Percentiles rank a stretch among this genome's conserved stretches.
Evolutionary conservation across 2,329 filamentous ascomycete genomes (phyloP).

Genomic region (Mollisia scopiformis): DNA sequence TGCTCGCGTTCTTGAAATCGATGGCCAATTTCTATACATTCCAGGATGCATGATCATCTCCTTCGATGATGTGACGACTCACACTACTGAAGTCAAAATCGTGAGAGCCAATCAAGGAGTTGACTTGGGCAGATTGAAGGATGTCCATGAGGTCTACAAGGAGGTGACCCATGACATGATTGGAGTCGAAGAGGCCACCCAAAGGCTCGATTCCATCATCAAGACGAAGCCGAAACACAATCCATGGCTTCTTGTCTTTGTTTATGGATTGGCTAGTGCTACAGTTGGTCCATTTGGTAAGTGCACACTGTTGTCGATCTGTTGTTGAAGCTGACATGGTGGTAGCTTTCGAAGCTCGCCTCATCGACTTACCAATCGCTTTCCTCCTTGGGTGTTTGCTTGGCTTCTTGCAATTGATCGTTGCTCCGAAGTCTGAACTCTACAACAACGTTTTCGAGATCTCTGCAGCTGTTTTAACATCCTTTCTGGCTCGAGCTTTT

Average conservation of each 20-base stretch:
- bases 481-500: constrained; percentile 64
- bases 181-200: constrained; percentile 70
- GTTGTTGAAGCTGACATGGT: constrained; percentile 10
- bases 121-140: constrained; percentile 73
- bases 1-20: constrained; percentile 83
- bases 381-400: constrained; percentile 73
- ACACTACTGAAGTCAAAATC: constrained; percentile 80
- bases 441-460: constrained; percentile 71
- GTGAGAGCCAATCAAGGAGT: constrained; percentile 70
- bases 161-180: constrained; percentile 80
- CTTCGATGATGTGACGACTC: constrained; percentile 75
- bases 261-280: constrained; percentile 74
- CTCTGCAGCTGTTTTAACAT: constrained; percentile 61
- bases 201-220: constrained; percentile 60
- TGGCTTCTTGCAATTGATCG: constrained; percentile 69
- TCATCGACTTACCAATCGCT: constrained; percentile 72
- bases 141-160: constrained; percentile 79
- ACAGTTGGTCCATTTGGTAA: constrained; percentile 68
- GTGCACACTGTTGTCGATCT: background rate
- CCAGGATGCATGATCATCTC: constrained; percentile 94
- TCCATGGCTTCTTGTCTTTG: constrained; percentile 57
- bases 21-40: constrained; percentile 87
- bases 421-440: constrained; percentile 69
- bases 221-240: constrained; percentile 49
- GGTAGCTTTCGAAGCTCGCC: constrained; percentile 67